Evolutionary conservation across 2,329 filamentous ascomycete genomes (phyloP).

Genomic region (Colletotrichum filicis): DNA sequence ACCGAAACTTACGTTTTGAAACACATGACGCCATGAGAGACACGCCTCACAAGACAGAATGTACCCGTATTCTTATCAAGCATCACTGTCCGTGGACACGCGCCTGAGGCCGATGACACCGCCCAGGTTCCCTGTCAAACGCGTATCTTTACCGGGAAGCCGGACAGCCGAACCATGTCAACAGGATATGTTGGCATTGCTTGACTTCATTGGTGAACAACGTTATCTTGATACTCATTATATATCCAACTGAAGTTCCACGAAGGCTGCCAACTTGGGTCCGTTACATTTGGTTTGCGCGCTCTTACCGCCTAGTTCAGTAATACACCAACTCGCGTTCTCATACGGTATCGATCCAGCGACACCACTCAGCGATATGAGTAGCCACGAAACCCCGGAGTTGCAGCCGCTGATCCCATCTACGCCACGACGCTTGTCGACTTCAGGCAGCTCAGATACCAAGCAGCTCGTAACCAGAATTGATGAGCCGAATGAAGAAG

Average conservation of each 20-base stretch:
- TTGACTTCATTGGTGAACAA: background rate
- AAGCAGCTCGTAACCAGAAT: background rate
- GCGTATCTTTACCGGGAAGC: background rate
- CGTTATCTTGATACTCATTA: background rate
- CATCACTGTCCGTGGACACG: conserved; percentile 9
- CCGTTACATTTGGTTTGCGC: background rate
- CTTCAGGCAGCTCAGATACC: background rate
- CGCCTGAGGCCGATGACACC: background rate
- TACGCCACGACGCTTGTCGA: background rate
- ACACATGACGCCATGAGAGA: conserved; percentile 28
- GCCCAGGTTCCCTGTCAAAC: background rate
- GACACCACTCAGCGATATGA: background rate
- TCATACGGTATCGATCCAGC: too few relatives aligned
- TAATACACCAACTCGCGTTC: background rate
- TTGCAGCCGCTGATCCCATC: conserved; percentile 6
- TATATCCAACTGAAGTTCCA: too few relatives aligned
- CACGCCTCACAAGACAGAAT: background rate
- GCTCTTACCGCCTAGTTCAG: too few relatives aligned
- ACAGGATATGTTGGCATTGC: background rate
- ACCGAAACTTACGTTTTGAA: conserved; percentile 5
- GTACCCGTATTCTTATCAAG: conserved; percentile 23
- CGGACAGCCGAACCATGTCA: background rate
- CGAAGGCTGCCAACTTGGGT: background rate
- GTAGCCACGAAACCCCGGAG: background rate
- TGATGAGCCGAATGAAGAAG: background rate